phyloP scores from a whole-genome alignment of 2,329 filamentous ascomycete species.

The Fusarium compactum region DNA sequence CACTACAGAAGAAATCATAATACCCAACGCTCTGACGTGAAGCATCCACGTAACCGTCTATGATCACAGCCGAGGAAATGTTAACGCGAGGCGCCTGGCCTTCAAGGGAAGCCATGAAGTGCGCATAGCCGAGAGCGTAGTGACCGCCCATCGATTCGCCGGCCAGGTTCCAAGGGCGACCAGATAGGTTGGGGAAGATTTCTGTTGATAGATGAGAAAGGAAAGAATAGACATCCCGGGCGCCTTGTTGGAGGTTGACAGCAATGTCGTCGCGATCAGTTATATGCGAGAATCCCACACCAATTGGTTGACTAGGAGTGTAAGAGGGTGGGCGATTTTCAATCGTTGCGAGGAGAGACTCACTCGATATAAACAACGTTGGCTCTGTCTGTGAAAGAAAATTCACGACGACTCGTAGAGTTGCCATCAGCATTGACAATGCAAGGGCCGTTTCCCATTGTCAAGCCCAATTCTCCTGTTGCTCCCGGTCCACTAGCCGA shows the following conservation, averaged over 20 bases:
- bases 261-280: slow-evolving; percentile 10
- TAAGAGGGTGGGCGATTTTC: background rate
- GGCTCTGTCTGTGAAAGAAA: slow-evolving; percentile 16
- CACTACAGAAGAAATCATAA: slow-evolving; percentile 14
- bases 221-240: slow-evolving; percentile 7
- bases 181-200: slow-evolving; percentile 8
- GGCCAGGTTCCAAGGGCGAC: slow-evolving; percentile 14
- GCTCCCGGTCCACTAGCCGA: background rate
- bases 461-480: slow-evolving; percentile 10
- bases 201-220: background rate
- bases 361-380: slow-evolving; percentile 20
- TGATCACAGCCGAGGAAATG: slow-evolving; percentile 4
- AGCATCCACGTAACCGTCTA: slow-evolving; percentile 12
- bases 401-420: slow-evolving; percentile 17
- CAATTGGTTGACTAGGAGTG: slow-evolving; percentile 7
- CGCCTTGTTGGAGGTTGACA: slow-evolving; percentile 7
- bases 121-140: slow-evolving; percentile 15
- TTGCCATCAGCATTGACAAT: slow-evolving; percentile 8
- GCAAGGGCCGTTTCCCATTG: slow-evolving; percentile 7
- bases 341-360: background rate
- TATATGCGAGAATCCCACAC: slow-evolving; percentile 19
- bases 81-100: background rate
- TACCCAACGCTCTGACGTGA: background rate
- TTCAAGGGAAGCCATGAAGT: slow-evolving; percentile 1
- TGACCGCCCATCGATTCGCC: slow-evolving; percentile 25